Base-by-base conservation (phyloP, 1,139 yeast species). In the Hemisphaericaspora xylanilytica region DNA sequence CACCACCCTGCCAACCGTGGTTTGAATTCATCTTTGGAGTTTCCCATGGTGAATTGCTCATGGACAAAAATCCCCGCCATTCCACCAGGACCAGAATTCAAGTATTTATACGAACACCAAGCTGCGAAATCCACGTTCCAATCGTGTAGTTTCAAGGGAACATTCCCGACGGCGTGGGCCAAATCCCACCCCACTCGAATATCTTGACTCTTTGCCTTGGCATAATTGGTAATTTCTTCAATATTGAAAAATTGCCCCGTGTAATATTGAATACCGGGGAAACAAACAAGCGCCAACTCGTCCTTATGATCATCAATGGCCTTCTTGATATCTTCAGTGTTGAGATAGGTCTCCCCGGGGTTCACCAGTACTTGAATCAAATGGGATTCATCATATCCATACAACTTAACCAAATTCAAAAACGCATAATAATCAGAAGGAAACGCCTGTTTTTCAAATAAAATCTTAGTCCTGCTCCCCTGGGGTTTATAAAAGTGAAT, bases 1-100 rank as follows among this genome's bases (percentile, higher is more conserved):
- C 97, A 90, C 97, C 97, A 90, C 1, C 97, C 97, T 0, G 96
- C 95, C 40, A 86, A 67, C 47, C 97, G 69, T 1, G 95, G 85
- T 27, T 75, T 54, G 37, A 68, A 68, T 32, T 61, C 60, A 12
- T 55, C 47, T 18, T 52, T 55, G 38, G 63, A 51, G 53, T 55
- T 65, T 47, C 56, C 51, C 33, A 52, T 53, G n/a, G 77, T 70
- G 54, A 64, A 67, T 38, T 53, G 60, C 48, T 78, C 81, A 57
- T 88, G 79, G 20, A 89, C 83, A 53, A 78, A 89, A 18, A 86
- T 73, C 0, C 95, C 95, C 2, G 88, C 95, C 50, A 88, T 85
- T 5, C 82, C 89, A 31, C 97, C 97, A 0, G 97, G 97, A 0
- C 97, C 97, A 4, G 95, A 63, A 57, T 90, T 90, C 49, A 90